phyloP scores from a whole-genome alignment of 768 basidiomycete genomes.

The Lentinus tigrinus region DNA sequence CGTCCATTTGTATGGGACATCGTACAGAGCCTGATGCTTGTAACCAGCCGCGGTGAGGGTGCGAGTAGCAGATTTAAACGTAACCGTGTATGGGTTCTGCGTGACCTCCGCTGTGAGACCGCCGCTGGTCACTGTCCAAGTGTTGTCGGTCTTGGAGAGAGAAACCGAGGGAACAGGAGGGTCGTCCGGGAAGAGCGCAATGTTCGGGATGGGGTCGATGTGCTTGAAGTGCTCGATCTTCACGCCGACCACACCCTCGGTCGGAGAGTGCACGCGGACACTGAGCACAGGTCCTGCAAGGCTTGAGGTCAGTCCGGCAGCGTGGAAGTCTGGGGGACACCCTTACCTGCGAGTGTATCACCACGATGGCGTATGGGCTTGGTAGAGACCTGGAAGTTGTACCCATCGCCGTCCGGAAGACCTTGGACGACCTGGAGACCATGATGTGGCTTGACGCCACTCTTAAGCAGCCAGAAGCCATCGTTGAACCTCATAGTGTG shows the following conservation, averaged over 20 bases:
- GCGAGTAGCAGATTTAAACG: slow-evolving; percentile 52
- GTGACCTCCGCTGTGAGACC: slow-evolving; percentile 55
- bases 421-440: slow-evolving; percentile 61
- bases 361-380: slow-evolving; percentile 61
- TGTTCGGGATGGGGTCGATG: slow-evolving; percentile 42
- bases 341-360: slow-evolving; percentile 57
- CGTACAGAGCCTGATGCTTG: slow-evolving; percentile 54
- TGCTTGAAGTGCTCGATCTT: slow-evolving; percentile 55
- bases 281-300: slow-evolving; percentile 47
- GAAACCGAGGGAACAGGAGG: slow-evolving; percentile 45
- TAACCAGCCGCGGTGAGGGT: slow-evolving; percentile 49
- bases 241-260: slow-evolving; percentile 54
- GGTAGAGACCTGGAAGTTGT: slow-evolving; percentile 61
- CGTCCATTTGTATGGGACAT: slow-evolving; percentile 58
- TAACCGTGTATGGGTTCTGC: slow-evolving; percentile 59
- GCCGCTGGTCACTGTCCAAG: slow-evolving; percentile 42
- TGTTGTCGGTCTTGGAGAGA: slow-evolving; percentile 28
- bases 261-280: slow-evolving; percentile 53
- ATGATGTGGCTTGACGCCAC: slow-evolving; percentile 58
- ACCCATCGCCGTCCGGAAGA: slow-evolving; percentile 42
- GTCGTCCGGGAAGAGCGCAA: slow-evolving; percentile 63
- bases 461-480: slow-evolving; percentile 68
- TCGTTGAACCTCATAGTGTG: slow-evolving; percentile 66
- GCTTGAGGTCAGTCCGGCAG: neutral
- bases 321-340: slow-evolving; percentile 4